phyloP scores from a whole-genome alignment of 2,329 filamentous ascomycete genomes.

The Claviceps pusilla region DNA sequence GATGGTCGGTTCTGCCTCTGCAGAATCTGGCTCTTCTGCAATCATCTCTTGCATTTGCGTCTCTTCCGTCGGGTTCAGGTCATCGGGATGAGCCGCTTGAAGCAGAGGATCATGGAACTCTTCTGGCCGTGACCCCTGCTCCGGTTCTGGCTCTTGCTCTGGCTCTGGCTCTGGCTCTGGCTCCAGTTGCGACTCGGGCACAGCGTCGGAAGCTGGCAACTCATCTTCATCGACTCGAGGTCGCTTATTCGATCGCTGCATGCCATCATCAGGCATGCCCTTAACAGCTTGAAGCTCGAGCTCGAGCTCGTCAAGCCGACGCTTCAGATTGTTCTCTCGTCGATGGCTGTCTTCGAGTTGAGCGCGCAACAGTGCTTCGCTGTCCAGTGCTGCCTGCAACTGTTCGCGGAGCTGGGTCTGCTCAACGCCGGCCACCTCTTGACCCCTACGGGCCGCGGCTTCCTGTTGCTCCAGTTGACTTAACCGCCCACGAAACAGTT shows the following conservation, averaged over 20 bases:
- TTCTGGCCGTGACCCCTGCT: not conserved
- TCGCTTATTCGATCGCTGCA: slow-evolving; percentile 8
- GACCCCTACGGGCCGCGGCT: slow-evolving; percentile 46
- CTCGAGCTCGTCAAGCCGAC: slow-evolving; percentile 66
- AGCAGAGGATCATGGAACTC: slow-evolving; percentile 1
- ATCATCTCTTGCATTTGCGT: not conserved
- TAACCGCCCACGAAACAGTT: slow-evolving; percentile 61
- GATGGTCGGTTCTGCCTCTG: not conserved
- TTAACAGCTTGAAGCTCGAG: slow-evolving; percentile 31
- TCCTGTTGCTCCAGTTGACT: slow-evolving; percentile 68
- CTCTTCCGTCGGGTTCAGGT: not conserved
- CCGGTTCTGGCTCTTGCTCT: not conserved
- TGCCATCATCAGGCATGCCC: slow-evolving; percentile 6
- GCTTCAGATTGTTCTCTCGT: slow-evolving; percentile 68
- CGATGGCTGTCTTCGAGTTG: slow-evolving; percentile 64
- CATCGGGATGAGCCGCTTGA: not conserved
- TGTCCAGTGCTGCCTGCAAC: slow-evolving; percentile 30
- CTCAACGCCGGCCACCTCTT: slow-evolving; percentile 40
- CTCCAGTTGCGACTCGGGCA: not conserved
- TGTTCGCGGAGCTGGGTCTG: slow-evolving; percentile 43
- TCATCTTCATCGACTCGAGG: slow-evolving; percentile 4
- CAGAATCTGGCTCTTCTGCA: not conserved
- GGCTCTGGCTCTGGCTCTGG: not conserved
- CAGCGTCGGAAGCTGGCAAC: not conserved
- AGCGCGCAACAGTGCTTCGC: slow-evolving; percentile 33